phyloP scores from a whole-genome alignment of 768 basidiomycete species.

The Pleurotus ostreatus region DNA sequence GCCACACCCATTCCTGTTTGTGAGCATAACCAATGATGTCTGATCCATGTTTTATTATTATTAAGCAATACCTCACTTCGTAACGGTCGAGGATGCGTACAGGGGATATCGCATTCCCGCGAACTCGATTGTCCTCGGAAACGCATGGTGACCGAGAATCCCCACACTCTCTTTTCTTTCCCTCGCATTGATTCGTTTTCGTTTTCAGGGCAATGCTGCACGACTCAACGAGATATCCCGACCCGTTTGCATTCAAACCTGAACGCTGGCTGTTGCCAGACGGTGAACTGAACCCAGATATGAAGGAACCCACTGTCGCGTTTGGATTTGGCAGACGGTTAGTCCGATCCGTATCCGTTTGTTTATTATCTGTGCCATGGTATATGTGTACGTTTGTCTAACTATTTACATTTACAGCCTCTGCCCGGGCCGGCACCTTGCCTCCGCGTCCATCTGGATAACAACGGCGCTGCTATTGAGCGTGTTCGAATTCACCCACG shows the following conservation, averaged over 20 bases:
- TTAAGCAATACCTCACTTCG: conserved; percentile 27
- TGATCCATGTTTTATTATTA: not conserved
- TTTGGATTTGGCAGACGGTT: conserved; percentile 33
- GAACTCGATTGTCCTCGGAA: conserved; percentile 30
- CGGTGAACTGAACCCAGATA: not conserved
- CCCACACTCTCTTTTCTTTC: not conserved
- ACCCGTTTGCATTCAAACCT: conserved; percentile 50
- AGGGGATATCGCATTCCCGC: conserved; percentile 42
- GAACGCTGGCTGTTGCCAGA: conserved; percentile 44
- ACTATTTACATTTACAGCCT: conserved; percentile 16
- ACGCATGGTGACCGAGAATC: conserved; percentile 28
- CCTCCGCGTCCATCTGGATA: conserved; percentile 25
- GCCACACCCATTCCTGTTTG: not conserved
- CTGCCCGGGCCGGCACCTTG: conserved; percentile 33
- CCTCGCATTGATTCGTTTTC: not conserved
- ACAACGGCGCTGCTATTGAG: conserved; percentile 23
- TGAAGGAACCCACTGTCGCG: conserved; percentile 17
- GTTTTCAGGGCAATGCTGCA: conserved; percentile 40
- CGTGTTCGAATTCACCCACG: conserved; percentile 24
- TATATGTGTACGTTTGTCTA: not conserved
- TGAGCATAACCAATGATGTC: not conserved
- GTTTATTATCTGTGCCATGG: not conserved
- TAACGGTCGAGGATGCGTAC: conserved; percentile 39
- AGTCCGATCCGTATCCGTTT: too few relatives aligned
- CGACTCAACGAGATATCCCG: conserved; percentile 45